These are phyloP conservation scores for Nephromyces sp. DNA, from an alignment of 169 alveolate species.

Conservation along the genomic window DNA sequence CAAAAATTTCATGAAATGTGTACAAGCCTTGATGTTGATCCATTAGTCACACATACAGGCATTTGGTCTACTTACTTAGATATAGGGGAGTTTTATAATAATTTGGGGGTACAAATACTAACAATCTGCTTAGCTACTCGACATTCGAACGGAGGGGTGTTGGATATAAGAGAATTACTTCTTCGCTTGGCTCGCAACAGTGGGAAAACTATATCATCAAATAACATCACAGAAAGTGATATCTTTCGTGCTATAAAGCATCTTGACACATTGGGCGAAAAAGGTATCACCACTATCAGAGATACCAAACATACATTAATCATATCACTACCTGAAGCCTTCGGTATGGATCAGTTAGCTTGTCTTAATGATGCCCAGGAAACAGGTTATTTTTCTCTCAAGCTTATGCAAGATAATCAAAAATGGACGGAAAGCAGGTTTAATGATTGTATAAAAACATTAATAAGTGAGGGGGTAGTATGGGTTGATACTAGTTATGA, in stretches of 20 bases:
- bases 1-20: conserved; percentile 6
- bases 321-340: not conserved
- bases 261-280: not conserved
- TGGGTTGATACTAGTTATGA: not conserved
- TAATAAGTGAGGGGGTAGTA: not conserved
- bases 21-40: conserved; percentile 2
- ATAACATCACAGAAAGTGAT: not conserved
- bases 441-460: not conserved
- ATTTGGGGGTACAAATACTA: conserved; percentile 1
- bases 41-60: not conserved
- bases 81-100: not conserved
- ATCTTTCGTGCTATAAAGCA: not conserved
- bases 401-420: not conserved
- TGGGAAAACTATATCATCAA: too few species aligned
- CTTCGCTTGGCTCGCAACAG: not conserved
- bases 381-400: not conserved
- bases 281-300: not conserved
- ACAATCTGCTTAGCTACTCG: conserved; percentile 3
- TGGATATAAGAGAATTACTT: not conserved
- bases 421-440: not conserved
- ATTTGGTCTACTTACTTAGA: not conserved
- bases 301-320: not conserved
- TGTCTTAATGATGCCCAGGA: not conserved
- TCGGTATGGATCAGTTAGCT: not conserved
- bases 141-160: not conserved